phyloP scores from a whole-genome alignment of 2,329 filamentous ascomycete genomes.

The Beauveria australis region DNA sequence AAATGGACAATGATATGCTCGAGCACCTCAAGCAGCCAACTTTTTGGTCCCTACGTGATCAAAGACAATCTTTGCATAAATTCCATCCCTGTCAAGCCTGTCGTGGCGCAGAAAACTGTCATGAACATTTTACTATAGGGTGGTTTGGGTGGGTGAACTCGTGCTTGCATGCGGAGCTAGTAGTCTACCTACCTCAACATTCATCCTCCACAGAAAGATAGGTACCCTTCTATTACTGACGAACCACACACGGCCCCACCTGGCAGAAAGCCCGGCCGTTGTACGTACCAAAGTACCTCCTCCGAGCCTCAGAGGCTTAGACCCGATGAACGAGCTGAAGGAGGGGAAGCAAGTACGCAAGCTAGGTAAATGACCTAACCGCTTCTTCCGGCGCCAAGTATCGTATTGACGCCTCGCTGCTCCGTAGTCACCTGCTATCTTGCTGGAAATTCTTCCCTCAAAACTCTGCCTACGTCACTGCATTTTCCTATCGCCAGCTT shows the following conservation, averaged over 20 bases:
- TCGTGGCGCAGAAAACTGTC: background rate
- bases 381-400: conserved; percentile 4
- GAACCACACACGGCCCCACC: background rate
- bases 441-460: background rate
- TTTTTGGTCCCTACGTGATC: background rate
- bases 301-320: background rate
- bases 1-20: background rate
- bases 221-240: background rate
- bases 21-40: background rate
- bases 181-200: background rate
- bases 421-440: background rate
- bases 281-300: background rate
- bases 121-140: background rate
- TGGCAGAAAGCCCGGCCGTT: background rate
- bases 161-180: background rate
- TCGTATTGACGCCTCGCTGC: background rate
- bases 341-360: background rate
- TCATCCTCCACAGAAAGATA: background rate
- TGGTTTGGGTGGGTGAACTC: background rate
- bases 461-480: background rate
- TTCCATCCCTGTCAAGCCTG: background rate
- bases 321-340: background rate
- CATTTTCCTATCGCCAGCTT: background rate
- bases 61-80: background rate
- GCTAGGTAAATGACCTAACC: conserved; percentile 3